Conservation (phyloP, 352 stramenopile genomes). For the Blastocystis hominis region DNA sequence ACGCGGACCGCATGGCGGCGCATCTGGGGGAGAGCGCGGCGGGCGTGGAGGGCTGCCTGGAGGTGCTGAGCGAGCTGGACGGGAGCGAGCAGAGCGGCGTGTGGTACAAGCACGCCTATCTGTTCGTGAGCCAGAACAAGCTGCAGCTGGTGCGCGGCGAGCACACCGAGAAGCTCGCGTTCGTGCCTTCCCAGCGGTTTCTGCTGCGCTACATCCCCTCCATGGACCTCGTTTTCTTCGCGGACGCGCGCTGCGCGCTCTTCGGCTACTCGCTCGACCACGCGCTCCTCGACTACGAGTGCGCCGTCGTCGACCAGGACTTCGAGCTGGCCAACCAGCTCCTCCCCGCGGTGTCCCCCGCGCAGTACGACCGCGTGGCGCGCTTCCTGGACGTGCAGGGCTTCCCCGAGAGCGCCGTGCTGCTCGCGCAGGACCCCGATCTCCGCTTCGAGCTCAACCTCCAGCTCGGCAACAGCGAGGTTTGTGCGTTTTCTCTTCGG, state of each 20-base stretch:
- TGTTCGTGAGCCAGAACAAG: conserved; percentile 87
- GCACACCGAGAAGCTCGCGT: conserved; percentile 85
- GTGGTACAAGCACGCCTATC: conserved; percentile 67
- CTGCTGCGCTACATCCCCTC: conserved; percentile 92
- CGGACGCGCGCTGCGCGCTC: conserved; percentile 83
- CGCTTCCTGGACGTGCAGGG: conserved; percentile 94
- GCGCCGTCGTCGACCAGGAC: conserved; percentile 88
- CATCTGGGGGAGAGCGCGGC: conserved; percentile 78
- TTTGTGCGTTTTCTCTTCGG: conserved; percentile 64
- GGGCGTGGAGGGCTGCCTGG: conserved; percentile 83
- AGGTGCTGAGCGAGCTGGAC: conserved; percentile 88
- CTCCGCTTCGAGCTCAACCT: conserved; percentile 95
- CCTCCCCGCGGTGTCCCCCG: conserved; percentile 65
- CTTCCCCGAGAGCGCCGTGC: conserved; percentile 90
- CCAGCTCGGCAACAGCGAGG: conserved; percentile 86
- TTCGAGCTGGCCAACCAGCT: conserved; percentile 93
- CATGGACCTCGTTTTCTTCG: conserved; percentile 91
- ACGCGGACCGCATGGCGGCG: not conserved
- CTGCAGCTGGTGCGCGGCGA: conserved; percentile 78
- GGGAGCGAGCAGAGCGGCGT: conserved; percentile 85
- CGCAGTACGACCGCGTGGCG: conserved; percentile 76
- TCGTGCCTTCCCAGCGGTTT: conserved; percentile 82
- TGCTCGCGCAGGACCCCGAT: conserved; percentile 70
- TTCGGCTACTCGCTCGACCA: conserved; percentile 77
- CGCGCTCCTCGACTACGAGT: conserved; percentile 96